Base-by-base conservation (phyloP, 352 stramenopile genomes). In the Globisporangium polare region DNA sequence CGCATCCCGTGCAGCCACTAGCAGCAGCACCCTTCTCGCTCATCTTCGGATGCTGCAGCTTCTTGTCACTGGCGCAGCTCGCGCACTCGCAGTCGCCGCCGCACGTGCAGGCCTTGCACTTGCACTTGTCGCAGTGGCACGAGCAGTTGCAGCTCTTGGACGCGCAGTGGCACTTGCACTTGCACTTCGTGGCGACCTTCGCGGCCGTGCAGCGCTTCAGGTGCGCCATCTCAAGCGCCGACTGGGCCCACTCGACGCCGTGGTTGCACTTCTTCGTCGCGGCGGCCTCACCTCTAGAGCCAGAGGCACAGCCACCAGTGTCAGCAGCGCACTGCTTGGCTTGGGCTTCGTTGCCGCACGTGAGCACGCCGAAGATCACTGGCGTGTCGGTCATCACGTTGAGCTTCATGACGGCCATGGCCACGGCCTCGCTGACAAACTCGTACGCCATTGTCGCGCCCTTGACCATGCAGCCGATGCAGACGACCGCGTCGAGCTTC, bases 371-470 rank as follows among this genome's bases (percentile, higher is more conserved):
- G 53, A 89, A 94, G 51, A 95, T 69, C 22, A 94, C 79, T 12
- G 89, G 86, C 35, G 75, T 86, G n/a, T 83, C 77, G 2, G 88
- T 98, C 69, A 91, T 86, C 41, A 99, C 75, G 60, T 94, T 94
- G 47, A 99, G 91, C 71, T 96, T 91, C 96, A 99, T 99, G 62
- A 99, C 89, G 35, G 92, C 97, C 69, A 91, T 90, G 24, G 91
- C 78, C 22, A 97, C 87, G 33, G 96, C 88, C 53, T 98, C 89
- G 53, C 86, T 90, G 74, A 99, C 98, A 69, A 98, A 99, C 84
- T 99, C 95, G 70, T 98, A 99, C 71, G 98, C 92, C 77, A 98
- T 96, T 18, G 97, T 99, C 17, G 95, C 90, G 26, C 96, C 96
- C 53, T 98, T 98, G 58, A 97, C 83, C 58, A 97, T 85, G 65